These are phyloP conservation scores for Physcia stellaris DNA, from an alignment of 495 filamentous ascomycete species.

Conservation along the genomic window DNA sequence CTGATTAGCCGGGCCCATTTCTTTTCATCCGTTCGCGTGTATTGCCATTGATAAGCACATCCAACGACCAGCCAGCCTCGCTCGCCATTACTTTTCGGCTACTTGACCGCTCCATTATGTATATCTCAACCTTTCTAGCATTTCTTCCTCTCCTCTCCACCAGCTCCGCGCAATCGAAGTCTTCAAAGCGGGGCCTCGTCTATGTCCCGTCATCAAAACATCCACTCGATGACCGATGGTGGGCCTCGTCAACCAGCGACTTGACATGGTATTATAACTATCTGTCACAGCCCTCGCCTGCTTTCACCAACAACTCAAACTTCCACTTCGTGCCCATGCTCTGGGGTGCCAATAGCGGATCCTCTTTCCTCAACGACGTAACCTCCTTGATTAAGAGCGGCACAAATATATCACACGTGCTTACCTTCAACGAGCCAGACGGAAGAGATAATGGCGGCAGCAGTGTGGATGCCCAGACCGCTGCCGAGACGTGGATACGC, in stretches of 20 bases:
- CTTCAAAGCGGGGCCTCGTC: conserved; percentile 57
- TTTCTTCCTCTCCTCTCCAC: too few species aligned
- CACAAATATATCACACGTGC: conserved; percentile 46
- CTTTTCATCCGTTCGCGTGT: too few species aligned
- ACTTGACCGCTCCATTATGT: too few species aligned
- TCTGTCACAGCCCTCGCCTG: conserved; percentile 32
- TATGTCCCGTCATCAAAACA: conserved; percentile 39
- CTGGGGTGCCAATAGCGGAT: conserved; percentile 41
- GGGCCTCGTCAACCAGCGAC: conserved; percentile 35
- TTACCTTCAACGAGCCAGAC: conserved; percentile 70
- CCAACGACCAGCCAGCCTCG: too few species aligned
- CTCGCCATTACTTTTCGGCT: too few species aligned
- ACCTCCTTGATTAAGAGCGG: conserved; percentile 33
- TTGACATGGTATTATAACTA: conserved; percentile 84
- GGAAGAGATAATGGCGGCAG: conserved; percentile 40
- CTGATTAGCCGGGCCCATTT: too few species aligned
- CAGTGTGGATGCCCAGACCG: conserved; percentile 36
- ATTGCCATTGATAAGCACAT: too few species aligned
- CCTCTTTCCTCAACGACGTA: conserved; percentile 42
- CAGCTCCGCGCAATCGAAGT: conserved; percentile 13
- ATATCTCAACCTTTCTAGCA: too few species aligned
- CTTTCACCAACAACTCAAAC: conserved; percentile 25
- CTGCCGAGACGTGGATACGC: conserved; percentile 50
- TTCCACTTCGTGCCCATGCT: conserved; percentile 74
- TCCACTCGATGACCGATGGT: conserved; percentile 45